Conservation (phyloP, 2,329 filamentous ascomycete species). For the Onygenales sp. region DNA sequence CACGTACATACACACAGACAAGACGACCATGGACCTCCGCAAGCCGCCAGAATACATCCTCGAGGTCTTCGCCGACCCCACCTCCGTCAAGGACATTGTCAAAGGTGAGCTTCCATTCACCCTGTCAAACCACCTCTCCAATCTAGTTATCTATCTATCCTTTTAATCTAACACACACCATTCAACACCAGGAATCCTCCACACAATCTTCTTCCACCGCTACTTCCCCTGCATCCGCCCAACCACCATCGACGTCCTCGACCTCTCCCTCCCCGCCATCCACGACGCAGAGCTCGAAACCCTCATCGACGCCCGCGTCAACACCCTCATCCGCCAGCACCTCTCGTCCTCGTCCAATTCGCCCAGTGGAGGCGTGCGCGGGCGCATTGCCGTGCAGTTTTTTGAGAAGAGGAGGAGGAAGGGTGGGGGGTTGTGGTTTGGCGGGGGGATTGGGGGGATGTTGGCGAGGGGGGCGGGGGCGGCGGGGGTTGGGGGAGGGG, state of each 20-base stretch:
- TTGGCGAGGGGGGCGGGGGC: conserved; percentile 65
- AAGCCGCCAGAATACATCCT: conserved; percentile 79
- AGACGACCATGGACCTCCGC: conserved; percentile 49
- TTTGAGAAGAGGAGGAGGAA: conserved; percentile 86
- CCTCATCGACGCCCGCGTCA: conserved; percentile 80
- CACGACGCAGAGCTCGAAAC: conserved; percentile 86
- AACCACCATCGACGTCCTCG: conserved; percentile 76
- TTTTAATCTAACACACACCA: not conserved
- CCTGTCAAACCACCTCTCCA: not conserved
- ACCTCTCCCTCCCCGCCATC: conserved; percentile 81
- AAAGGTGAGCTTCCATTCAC: conserved; percentile 57
- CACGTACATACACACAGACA: conserved; percentile 19
- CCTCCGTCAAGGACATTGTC: conserved; percentile 82
- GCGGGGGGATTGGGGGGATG: conserved; percentile 46
- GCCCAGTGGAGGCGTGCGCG: conserved; percentile 53
- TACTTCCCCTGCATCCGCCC: conserved; percentile 85
- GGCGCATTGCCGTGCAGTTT: conserved; percentile 80
- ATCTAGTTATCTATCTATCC: not conserved
- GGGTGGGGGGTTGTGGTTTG: conserved; percentile 54
- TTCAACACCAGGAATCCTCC: conserved; percentile 62
- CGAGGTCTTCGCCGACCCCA: conserved; percentile 85
- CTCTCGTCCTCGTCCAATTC: conserved; percentile 52
- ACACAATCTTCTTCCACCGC: conserved; percentile 98
- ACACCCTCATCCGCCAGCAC: conserved; percentile 65
- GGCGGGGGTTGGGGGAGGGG: conserved; percentile 55